These are phyloP conservation scores for Lipomyces kockii DNA, from an alignment of 805 yeast species.

Conservation along the genomic window DNA sequence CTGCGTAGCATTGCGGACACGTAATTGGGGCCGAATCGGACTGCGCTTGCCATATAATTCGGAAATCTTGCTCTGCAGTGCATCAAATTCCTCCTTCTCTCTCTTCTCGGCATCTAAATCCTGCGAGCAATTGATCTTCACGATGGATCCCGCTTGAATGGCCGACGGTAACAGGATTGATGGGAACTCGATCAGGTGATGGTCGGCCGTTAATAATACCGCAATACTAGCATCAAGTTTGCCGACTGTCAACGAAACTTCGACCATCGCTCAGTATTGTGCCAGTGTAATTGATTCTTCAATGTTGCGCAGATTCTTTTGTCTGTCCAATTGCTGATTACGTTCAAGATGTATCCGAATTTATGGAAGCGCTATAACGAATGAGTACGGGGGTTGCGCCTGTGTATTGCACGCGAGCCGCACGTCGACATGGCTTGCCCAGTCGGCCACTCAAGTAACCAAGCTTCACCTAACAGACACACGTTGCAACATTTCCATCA, in stretches of 20 bases:
- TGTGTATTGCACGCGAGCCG: too few relatives aligned
- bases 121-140: constrained; percentile 80
- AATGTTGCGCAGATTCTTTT: background rate
- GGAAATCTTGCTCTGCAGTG: constrained; percentile 73
- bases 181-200: constrained; percentile 96
- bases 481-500: too few relatives aligned
- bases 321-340: too few relatives aligned
- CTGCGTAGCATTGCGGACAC: constrained; percentile 80
- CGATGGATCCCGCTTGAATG: constrained; percentile 89
- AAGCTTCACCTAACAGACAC: too few relatives aligned
- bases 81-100: constrained; percentile 63
- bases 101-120: constrained; percentile 67
- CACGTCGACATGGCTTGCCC: too few relatives aligned
- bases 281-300: background rate
- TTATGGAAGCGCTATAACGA: too few relatives aligned
- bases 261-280: constrained; percentile 24
- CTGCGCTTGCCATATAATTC: constrained; percentile 70
- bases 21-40: constrained; percentile 73
- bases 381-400: too few relatives aligned
- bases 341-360: too few relatives aligned
- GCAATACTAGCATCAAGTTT: constrained; percentile 95
- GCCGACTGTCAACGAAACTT: constrained; percentile 74
- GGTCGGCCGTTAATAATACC: constrained; percentile 83
- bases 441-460: too few relatives aligned
- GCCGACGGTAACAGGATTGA: constrained; percentile 88